A percentile compares a stretch with the other conserved stretches of the same genome.
phyloP scores from a whole-genome alignment of 148 eudicot genomes.

The Diospyros kaki region DNA sequence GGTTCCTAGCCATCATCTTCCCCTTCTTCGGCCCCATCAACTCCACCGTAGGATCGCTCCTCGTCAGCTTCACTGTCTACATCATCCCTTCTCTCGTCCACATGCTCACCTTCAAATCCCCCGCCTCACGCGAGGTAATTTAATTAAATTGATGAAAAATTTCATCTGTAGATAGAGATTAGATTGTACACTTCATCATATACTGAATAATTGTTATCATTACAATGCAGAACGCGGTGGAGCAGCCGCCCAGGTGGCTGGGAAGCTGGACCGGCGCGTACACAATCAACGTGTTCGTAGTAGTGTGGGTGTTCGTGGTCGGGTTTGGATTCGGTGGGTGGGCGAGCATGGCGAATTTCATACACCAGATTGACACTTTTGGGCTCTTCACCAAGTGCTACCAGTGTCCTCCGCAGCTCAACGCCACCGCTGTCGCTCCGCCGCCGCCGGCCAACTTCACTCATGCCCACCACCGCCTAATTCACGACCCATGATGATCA shows the following conservation, averaged over 20 bases:
- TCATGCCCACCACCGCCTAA: slow-evolving; percentile 31
- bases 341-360: slow-evolving; percentile 82
- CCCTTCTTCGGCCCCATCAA: slow-evolving; percentile 95
- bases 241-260: slow-evolving; percentile 67
- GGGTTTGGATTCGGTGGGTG: slow-evolving; percentile 96
- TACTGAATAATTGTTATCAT: not conserved
- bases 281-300: slow-evolving; percentile 56
- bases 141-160: not conserved
- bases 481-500: slow-evolving; percentile 29
- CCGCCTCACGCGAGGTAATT: slow-evolving; percentile 74
- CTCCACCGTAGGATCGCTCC: slow-evolving; percentile 80
- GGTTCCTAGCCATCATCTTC: slow-evolving; percentile 86
- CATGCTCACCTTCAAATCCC: slow-evolving; percentile 71
- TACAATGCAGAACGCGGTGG: slow-evolving; percentile 70
- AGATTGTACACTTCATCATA: not conserved
- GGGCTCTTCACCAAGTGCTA: slow-evolving; percentile 87
- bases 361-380: slow-evolving; percentile 83
- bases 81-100: slow-evolving; percentile 85
- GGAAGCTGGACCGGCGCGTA: slow-evolving; percentile 80
- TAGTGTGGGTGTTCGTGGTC: slow-evolving; percentile 72
- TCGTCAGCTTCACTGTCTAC: slow-evolving; percentile 90
- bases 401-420: slow-evolving; percentile 72
- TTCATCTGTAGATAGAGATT: not conserved
- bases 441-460: slow-evolving; percentile 29
- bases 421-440: slow-evolving; percentile 38